Percentiles rank a stretch among this genome's conserved stretches.
phyloP scores from a whole-genome alignment of 2,329 filamentous ascomycete genomes.

The Venturia aucupariae region DNA sequence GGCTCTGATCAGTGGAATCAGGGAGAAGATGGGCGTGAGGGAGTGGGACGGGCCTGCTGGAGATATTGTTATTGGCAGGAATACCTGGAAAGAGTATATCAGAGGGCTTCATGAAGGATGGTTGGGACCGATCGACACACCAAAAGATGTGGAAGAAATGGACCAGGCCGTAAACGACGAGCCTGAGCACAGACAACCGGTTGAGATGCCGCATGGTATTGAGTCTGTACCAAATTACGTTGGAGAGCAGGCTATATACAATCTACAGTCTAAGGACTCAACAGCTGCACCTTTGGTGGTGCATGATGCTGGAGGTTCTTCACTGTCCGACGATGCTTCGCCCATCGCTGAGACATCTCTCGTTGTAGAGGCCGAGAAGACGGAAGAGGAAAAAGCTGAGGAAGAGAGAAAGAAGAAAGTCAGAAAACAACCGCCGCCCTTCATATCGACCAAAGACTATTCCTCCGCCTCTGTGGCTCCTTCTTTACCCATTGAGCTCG shows the following conservation, averaged over 20 bases:
- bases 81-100: conserved; percentile 97
- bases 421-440: conserved; percentile 53
- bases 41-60: conserved; percentile 68
- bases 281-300: neutral
- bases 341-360: conserved; percentile 21
- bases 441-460: conserved; percentile 68
- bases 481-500: conserved; percentile 60
- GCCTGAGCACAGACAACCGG: conserved; percentile 15
- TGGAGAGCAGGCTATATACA: conserved; percentile 1
- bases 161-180: conserved; percentile 20
- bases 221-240: conserved; percentile 5
- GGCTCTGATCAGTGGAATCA: conserved; percentile 51
- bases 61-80: conserved; percentile 80
- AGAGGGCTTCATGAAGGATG: conserved; percentile 91
- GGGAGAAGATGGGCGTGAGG: conserved; percentile 56
- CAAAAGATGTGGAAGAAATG: conserved; percentile 30
- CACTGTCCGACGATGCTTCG: conserved; percentile 26
- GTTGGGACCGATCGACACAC: conserved; percentile 72
- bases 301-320: conserved; percentile 1
- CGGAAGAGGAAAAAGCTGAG: conserved; percentile 12
- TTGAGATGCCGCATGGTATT: conserved; percentile 1
- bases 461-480: conserved; percentile 53
- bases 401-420: conserved; percentile 35
- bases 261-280: neutral
- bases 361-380: conserved; percentile 18